Evolutionary conservation across 2,329 filamentous ascomycete species (phyloP).

Genomic region (Cladosporium sp.): DNA sequence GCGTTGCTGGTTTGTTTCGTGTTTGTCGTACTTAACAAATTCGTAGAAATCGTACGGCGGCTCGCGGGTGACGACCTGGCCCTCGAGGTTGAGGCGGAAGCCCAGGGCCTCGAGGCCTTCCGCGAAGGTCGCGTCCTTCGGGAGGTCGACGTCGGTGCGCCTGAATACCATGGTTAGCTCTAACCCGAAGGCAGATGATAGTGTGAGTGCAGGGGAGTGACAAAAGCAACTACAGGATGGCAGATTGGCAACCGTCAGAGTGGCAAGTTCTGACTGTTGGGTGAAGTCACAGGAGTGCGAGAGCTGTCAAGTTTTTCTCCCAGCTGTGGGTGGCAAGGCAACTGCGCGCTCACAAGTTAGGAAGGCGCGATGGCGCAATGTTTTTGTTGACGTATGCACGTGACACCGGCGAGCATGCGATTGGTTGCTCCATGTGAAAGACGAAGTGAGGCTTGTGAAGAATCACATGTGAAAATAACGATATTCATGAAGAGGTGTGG

Average conservation of each 20-base stretch:
- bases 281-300: not conserved
- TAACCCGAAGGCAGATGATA: not conserved
- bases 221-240: not conserved
- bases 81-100: slow-evolving; percentile 39
- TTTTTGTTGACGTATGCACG: not conserved
- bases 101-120: slow-evolving; percentile 66
- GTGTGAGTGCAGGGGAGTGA: slow-evolving; percentile 15
- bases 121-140: slow-evolving; percentile 65
- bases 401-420: not conserved
- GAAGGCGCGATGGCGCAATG: slow-evolving; percentile 1
- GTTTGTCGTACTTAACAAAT: slow-evolving; percentile 58
- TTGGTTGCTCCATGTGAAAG: not conserved
- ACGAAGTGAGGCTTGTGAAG: not conserved
- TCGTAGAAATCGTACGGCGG: slow-evolving; percentile 61
- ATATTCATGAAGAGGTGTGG: not conserved
- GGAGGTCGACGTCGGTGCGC: slow-evolving; percentile 63
- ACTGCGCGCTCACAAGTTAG: not conserved
- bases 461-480: not conserved
- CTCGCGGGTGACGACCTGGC: slow-evolving; percentile 18
- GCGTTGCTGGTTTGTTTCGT: slow-evolving; percentile 71
- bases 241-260: not conserved
- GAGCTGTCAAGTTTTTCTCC: not conserved
- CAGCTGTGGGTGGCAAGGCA: not conserved
- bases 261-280: not conserved
- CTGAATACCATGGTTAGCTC: slow-evolving; percentile 62